These are phyloP conservation scores for Lasiodiplodia hormozganensis DNA, from an alignment of 2,329 filamentous ascomycete species.

Conservation along the genomic window DNA sequence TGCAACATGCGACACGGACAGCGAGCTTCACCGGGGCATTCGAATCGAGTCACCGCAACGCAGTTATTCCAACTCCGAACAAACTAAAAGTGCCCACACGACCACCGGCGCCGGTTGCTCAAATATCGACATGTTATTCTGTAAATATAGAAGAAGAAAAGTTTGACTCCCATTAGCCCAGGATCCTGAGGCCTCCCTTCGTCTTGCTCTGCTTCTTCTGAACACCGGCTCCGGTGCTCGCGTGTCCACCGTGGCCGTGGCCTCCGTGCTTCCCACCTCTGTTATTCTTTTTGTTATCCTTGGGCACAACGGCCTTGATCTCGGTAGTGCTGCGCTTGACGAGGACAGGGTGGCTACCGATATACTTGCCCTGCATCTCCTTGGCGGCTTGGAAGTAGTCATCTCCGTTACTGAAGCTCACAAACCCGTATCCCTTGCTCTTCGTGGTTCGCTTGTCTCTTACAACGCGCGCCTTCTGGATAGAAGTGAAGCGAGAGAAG, in stretches of 20 bases:
- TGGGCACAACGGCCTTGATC: constrained; percentile 76
- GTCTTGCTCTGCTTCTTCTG: constrained; percentile 51
- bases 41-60: background rate
- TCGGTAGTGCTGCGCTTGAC: constrained; percentile 90
- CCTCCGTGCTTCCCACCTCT: constrained; percentile 48
- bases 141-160: background rate
- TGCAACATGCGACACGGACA: background rate
- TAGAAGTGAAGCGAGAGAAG: constrained; percentile 84
- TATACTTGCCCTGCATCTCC: constrained; percentile 99
- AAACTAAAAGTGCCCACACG: background rate
- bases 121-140: background rate
- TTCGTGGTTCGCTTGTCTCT: constrained; percentile 96
- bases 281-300: constrained; percentile 58
- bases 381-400: constrained; percentile 96
- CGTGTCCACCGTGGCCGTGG: constrained; percentile 38
- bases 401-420: constrained; percentile 93
- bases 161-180: constrained; percentile 38
- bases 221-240: constrained; percentile 47
- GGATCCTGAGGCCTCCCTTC: constrained; percentile 44
- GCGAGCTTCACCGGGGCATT: background rate
- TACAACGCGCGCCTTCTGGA: constrained; percentile 91
- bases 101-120: constrained; percentile 2
- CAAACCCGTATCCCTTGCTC: constrained; percentile 95
- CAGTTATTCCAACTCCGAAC: background rate
- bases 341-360: constrained; percentile 91